Base-by-base conservation (phyloP, 2,329 filamentous ascomycete species). In the Aspergillus sp. region DNA sequence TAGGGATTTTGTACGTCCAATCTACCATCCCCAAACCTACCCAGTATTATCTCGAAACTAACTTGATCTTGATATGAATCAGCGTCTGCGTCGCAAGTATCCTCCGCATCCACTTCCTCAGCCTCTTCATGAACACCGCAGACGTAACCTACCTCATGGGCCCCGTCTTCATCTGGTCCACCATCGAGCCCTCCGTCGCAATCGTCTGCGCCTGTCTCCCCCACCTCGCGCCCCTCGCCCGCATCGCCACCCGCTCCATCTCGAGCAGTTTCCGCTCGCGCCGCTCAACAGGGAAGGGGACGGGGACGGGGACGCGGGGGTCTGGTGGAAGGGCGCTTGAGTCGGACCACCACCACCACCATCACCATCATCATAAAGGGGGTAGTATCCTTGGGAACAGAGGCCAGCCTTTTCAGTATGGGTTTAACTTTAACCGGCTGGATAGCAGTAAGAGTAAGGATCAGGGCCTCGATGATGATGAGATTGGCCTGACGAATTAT, bases 1-100 rank as follows among this genome's bases (percentile, higher is more conserved):
- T 64, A 3, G 62, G 60, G 7, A 55, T 58, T n/a, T 61, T 62
- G 62, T 64, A 25, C 49, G 57, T 46, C 12, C 48, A 58, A 56
- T 8, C 6, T 19, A 19, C 19, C 19, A 19, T 3, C 17, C 17
- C 15, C 19, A 25, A 23, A 2, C 5, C n/a, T 17, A 31, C 9
- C 1, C 6, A 4, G 17, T 6, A 11, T 9, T 2, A 6, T 5
- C 11, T 31, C 9, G 9, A 27, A 25, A 0, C 17, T 33, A 14
- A 12, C 33, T 25, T 19, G 19, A 19, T 19, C 19, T 19, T 19
- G 19, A 19, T 12, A 47, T 7, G 21, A 8, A 6, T n/a, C 17
- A 61, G 58, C 23, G 58, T 49, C 48, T 55, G 50, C 39, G 41
- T 58, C 33, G 60, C 55, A 19, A 58, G 58, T 25, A 57, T 60